Base-by-base conservation (phyloP, 768 basidiomycete species). In the Punctularia strigosozonata region DNA sequence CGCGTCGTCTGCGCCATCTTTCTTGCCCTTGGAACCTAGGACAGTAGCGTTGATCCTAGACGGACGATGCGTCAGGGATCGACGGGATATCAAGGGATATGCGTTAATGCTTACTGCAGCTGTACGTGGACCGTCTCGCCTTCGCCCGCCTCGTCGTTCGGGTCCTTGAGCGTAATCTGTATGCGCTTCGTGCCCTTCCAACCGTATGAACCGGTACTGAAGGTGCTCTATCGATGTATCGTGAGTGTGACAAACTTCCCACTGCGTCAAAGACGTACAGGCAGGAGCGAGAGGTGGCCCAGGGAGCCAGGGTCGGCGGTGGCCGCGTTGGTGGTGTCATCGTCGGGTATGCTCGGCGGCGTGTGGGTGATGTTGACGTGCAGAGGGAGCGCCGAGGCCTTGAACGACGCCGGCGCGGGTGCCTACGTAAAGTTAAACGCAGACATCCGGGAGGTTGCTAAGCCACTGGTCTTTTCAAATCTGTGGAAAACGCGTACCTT, bases 161-260 rank as follows among this genome's bases (percentile, higher is more conserved):
- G 51, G 40, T 66, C 64, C 39, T 71, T 63, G 13, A 88, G 53
- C 49, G 85, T 80, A 37, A 89, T 65, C 1, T 64, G 66, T 43
- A 87, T 57, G 19, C 76, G 69, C 54, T 77, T 80, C 54, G 57
- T 71, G 2, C 79, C 85, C 54, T 86, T 88, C 86, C 86, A 89
- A 14, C 87, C 86, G 53, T 80, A 85, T 51, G 80, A 83, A 8
- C 85, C 83, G 1, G 83, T 85, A 12, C 63, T 50, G 57, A 89
- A 86, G 26, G 70, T 63, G 42, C 58, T 69, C 2, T n/a, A n/a
- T n/a, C n/a, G n/a, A n/a, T n/a, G n/a, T n/a, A n/a, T n/a, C n/a
- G n/a, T n/a, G n/a, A n/a, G n/a, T n/a, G n/a, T n/a, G n/a, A n/a
- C n/a, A n/a, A n/a, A n/a, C n/a, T n/a, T n/a, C n/a, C n/a, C n/a